Evolutionary conservation across 1,284 basidiomycete species (phyloP).

Genomic region (Heterobasidion occidentale): DNA sequence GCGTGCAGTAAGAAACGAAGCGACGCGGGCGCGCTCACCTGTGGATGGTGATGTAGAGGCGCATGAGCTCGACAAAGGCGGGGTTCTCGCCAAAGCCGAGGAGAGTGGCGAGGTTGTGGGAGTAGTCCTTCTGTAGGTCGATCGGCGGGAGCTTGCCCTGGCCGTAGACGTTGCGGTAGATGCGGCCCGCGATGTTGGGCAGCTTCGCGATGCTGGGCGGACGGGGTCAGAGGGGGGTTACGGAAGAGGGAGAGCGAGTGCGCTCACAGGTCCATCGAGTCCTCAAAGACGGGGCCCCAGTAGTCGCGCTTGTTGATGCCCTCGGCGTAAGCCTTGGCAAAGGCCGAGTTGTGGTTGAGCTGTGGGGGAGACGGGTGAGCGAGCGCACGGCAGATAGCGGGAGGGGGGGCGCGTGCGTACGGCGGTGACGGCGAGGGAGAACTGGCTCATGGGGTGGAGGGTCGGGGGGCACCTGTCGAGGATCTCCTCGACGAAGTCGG

Average conservation of each 20-base stretch:
- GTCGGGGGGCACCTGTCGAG: constrained; percentile 91
- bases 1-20: background rate
- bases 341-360: constrained; percentile 96
- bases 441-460: constrained; percentile 95
- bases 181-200: constrained; percentile 94
- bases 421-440: constrained; percentile 89
- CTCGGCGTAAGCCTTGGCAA: constrained; percentile 91
- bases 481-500: constrained; percentile 89
- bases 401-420: constrained; percentile 29
- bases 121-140: constrained; percentile 87
- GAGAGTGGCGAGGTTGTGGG: constrained; percentile 87
- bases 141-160: constrained; percentile 87
- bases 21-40: constrained; percentile 30
- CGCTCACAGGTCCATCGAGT: constrained; percentile 88
- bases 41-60: constrained; percentile 98
- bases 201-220: constrained; percentile 83
- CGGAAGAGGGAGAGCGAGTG: background rate
- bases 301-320: constrained; percentile 96
- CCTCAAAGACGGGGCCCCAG: constrained; percentile 95
- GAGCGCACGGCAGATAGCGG: background rate
- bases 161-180: constrained; percentile 92
- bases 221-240: constrained; percentile 3
- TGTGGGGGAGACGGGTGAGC: constrained; percentile 17
- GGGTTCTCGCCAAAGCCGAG: constrained; percentile 90
- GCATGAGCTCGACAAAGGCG: constrained; percentile 90